Evolutionary conservation across 192 early-diverging fungal species (phyloP).

Genomic region (Gonapodya sp.): DNA sequence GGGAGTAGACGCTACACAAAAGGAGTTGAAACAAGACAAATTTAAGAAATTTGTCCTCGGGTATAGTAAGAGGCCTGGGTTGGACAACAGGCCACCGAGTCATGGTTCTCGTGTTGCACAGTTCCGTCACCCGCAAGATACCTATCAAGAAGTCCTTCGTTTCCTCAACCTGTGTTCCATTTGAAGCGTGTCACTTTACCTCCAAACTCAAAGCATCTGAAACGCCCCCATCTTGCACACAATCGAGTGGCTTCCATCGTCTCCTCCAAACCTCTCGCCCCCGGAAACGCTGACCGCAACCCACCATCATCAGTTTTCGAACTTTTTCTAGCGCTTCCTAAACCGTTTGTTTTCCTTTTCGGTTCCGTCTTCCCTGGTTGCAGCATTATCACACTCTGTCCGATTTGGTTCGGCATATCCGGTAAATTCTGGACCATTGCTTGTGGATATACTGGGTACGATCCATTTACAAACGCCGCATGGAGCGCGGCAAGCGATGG

Average conservation of each 20-base stretch:
- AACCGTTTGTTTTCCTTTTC: background rate
- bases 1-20: background rate
- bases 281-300: background rate
- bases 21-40: background rate
- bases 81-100: background rate
- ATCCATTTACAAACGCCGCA: background rate
- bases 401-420: background rate
- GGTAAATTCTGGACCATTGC: background rate
- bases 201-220: no score
- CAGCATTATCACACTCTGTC: background rate
- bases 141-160: background rate
- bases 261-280: background rate
- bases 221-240: no score
- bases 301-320: background rate
- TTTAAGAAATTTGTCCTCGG: background rate
- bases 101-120: background rate
- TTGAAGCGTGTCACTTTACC: no score
- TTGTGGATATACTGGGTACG: background rate
- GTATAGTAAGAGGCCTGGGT: background rate
- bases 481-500: background rate
- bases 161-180: no score
- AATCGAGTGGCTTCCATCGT: background rate
- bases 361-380: no score
- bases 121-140: background rate
- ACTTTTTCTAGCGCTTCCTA: background rate